Conservation (phyloP, 495 filamentous ascomycete genomes). For the Neurospora sp. region DNA sequence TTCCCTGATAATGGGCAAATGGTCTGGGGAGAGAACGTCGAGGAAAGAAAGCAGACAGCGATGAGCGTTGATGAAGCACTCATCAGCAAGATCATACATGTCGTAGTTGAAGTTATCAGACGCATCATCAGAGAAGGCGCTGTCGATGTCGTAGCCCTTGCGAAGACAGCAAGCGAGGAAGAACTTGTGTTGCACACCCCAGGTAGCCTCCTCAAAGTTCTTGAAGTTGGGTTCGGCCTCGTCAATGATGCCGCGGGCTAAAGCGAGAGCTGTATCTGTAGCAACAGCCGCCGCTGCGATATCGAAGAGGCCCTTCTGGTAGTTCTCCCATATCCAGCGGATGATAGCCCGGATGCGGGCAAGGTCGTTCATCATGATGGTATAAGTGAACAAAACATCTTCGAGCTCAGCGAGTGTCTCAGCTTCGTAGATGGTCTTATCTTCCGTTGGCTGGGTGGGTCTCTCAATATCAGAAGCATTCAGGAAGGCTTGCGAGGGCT, state of each 20-base stretch:
- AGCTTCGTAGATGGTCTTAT: conserved; percentile 21
- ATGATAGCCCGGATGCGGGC: conserved; percentile 11
- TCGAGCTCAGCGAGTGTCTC: conserved; percentile 18
- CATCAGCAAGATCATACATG: conserved; percentile 22
- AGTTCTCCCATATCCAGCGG: conserved; percentile 17
- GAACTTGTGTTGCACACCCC: conserved; percentile 14
- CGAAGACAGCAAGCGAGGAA: conserved; percentile 14
- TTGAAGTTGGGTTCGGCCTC: conserved; percentile 23
- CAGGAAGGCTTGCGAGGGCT: conserved; percentile 29
- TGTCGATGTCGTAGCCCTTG: conserved; percentile 7
- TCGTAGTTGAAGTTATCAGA: conserved; percentile 20
- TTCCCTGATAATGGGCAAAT: conserved; percentile 20
- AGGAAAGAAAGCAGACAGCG: conserved; percentile 14
- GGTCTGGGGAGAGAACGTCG: conserved; percentile 4
- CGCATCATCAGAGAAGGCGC: background rate
- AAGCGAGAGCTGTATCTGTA: conserved; percentile 31
- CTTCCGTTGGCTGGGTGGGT: conserved; percentile 1
- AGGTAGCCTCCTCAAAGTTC: conserved; percentile 10
- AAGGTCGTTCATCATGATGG: conserved; percentile 15
- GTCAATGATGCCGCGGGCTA: conserved; percentile 27
- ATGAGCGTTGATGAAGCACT: conserved; percentile 13
- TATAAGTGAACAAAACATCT: conserved; percentile 15
- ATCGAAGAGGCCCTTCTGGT: conserved; percentile 20
- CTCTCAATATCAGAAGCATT: conserved; percentile 19
- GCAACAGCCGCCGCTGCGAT: conserved; percentile 28